Evolutionary conservation across 371 early-diverging fungal genomes (phyloP).

Genomic region (Phascolomyces articulosus): DNA sequence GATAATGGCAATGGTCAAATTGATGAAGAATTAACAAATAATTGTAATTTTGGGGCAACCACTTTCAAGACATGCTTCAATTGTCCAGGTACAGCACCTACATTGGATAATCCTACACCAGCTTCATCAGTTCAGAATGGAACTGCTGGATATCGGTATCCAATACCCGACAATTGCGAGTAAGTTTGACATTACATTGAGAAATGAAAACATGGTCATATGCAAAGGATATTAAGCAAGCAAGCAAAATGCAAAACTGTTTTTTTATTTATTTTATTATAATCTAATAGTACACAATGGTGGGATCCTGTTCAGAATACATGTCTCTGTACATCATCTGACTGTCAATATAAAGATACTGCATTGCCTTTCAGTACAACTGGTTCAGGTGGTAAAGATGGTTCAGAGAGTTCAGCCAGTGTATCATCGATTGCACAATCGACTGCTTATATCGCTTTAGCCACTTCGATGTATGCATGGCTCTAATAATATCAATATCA

Average conservation of each 20-base stretch:
- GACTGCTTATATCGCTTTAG: slow-evolving; percentile 3
- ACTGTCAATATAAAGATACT: slow-evolving; percentile 52
- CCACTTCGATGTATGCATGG: slow-evolving; percentile 14
- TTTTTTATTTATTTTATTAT: too few relatives aligned
- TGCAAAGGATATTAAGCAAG: too few relatives aligned
- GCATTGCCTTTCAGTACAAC: slow-evolving; percentile 27
- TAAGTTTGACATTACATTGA: slow-evolving; percentile 21
- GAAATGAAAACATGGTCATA: background rate
- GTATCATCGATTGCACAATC: background rate
- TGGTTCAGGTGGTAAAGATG: background rate
- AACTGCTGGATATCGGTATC: slow-evolving; percentile 46
- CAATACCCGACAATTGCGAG: slow-evolving; percentile 67
- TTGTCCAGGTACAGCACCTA: slow-evolving; percentile 59
- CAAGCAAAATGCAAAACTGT: too few relatives aligned
- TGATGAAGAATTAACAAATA: slow-evolving; percentile 48
- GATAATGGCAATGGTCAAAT: slow-evolving; percentile 52
- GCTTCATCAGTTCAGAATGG: slow-evolving; percentile 46
- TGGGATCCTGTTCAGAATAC: slow-evolving; percentile 70
- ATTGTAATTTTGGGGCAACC: slow-evolving; percentile 58
- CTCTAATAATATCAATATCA: background rate
- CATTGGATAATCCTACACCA: slow-evolving; percentile 58
- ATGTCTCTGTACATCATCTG: slow-evolving; percentile 52
- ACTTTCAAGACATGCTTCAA: slow-evolving; percentile 69
- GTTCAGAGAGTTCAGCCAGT: background rate
- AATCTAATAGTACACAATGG: slow-evolving; percentile 51